Evolutionary conservation across 73 alveolate genomes (phyloP).

Genomic region (Symbiodinium pilosum): DNA sequence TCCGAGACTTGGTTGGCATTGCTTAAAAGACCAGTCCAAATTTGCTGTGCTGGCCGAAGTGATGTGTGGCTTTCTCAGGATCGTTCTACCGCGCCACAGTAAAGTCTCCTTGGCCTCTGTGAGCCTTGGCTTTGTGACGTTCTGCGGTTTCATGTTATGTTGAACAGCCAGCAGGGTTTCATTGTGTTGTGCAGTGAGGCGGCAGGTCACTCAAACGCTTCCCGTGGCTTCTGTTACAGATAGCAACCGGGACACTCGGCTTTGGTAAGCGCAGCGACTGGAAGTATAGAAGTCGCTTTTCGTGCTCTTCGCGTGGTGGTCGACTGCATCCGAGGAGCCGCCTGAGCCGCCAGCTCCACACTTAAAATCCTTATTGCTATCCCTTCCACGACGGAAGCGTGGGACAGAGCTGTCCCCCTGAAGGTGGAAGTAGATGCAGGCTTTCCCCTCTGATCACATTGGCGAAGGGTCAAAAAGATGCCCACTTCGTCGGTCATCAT

Average conservation of each 20-base stretch:
- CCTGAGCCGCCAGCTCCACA: neutral
- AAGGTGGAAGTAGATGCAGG: too few species aligned
- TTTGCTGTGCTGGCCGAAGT: neutral
- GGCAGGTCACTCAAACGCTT: neutral
- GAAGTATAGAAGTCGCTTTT: too few species aligned
- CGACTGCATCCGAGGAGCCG: too few species aligned
- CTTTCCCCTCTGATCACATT: too few species aligned
- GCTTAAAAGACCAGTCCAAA: too few species aligned
- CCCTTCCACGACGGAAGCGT: slow-evolving; percentile 41
- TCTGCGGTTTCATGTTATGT: neutral
- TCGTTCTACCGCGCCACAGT: slow-evolving; percentile 22
- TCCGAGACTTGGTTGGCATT: slow-evolving; percentile 30
- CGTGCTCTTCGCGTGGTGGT: too few species aligned
- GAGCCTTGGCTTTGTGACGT: neutral
- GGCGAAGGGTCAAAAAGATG: too few species aligned
- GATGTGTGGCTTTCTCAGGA: slow-evolving; percentile 5
- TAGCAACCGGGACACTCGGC: neutral
- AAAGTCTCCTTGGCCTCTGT: slow-evolving; percentile 67
- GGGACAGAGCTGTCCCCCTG: neutral
- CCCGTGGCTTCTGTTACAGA: neutral
- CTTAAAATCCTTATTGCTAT: slow-evolving; percentile 34
- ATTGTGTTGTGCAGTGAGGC: too few species aligned
- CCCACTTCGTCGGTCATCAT: too few species aligned
- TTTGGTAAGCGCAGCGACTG: neutral
- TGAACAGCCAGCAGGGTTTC: too few species aligned